Percentiles rank a stretch among this genome's conserved stretches.
These are phyloP conservation scores for Hericium erinaceus DNA, from an alignment of 768 basidiomycete genomes.

Conservation along the genomic window DNA sequence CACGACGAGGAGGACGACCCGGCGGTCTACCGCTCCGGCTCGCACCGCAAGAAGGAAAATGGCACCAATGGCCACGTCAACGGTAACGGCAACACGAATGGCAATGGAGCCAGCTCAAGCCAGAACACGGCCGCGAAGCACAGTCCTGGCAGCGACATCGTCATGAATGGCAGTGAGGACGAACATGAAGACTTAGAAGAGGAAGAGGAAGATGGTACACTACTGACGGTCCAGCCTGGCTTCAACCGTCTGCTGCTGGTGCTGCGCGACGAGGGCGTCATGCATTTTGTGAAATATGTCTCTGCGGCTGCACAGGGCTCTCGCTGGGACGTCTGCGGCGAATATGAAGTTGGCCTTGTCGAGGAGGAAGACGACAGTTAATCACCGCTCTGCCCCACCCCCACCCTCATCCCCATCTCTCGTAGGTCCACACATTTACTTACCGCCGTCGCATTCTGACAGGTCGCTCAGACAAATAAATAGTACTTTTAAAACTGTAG, in stretches of 20 bases:
- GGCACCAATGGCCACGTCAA: constrained; percentile 14
- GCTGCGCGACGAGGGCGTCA: constrained; percentile 84
- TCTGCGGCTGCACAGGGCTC: constrained; percentile 84
- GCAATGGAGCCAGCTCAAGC: constrained; percentile 1
- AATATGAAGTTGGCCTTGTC: constrained; percentile 84
- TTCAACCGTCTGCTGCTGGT: constrained; percentile 88
- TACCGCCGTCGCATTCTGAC: too few relatives aligned
- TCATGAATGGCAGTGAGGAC: constrained; percentile 5
- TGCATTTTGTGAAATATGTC: constrained; percentile 94
- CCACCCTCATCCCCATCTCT: not conserved
- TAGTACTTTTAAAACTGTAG: too few relatives aligned
- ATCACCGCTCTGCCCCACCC: not conserved
- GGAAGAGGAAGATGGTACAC: constrained; percentile 61
- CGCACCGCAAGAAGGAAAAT: constrained; percentile 15
- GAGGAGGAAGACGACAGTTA: constrained; percentile 23
- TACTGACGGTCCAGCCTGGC: constrained; percentile 79
- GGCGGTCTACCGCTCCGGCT: constrained; percentile 71
- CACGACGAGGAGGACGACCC: constrained; percentile 95
- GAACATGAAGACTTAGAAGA: constrained; percentile 19
- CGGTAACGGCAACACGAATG: constrained; percentile 11
- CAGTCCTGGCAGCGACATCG: not conserved
- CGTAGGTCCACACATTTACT: not conserved
- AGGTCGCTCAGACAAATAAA: too few relatives aligned
- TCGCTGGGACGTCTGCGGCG: constrained; percentile 88
- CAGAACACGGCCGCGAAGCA: constrained; percentile 1